Percentiles rank a stretch among this genome's conserved stretches.
Evolutionary conservation across 148 eudicot genomes (phyloP).

Genomic region (Rhododendron molle): DNA sequence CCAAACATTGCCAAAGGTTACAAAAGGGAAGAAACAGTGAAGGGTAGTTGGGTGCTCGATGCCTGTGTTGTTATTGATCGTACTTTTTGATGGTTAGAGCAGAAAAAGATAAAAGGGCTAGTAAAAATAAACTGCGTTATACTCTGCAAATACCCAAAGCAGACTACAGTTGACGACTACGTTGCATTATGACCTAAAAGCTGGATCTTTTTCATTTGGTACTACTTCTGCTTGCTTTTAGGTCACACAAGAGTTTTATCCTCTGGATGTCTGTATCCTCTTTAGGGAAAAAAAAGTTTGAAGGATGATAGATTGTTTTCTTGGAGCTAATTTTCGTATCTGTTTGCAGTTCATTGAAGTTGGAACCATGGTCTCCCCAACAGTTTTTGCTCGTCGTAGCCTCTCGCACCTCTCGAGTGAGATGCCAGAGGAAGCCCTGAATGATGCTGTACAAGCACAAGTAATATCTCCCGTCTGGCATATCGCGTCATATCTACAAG

Average conservation of each 20-base stretch:
- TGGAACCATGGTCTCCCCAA: slow-evolving; percentile 92
- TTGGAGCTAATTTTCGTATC: slow-evolving; percentile 8
- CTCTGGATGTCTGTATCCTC: background rate
- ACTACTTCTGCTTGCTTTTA: background rate
- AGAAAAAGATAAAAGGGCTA: background rate
- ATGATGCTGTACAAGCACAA: slow-evolving; percentile 81
- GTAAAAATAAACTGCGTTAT: background rate
- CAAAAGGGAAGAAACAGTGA: background rate
- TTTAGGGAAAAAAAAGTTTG: background rate
- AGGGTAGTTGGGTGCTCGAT: background rate
- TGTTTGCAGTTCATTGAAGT: slow-evolving; percentile 76
- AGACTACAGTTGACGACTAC: background rate
- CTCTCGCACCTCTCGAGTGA: slow-evolving; percentile 73
- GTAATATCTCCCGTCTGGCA: slow-evolving; percentile 82
- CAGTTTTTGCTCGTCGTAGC: slow-evolving; percentile 90
- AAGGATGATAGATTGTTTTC: background rate
- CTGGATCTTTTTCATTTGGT: background rate
- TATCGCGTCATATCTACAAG: slow-evolving; percentile 78
- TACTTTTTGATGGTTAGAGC: background rate
- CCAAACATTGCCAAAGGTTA: background rate
- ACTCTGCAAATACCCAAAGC: background rate
- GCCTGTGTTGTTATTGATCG: background rate
- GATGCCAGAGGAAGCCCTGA: slow-evolving; percentile 77
- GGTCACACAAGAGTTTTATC: background rate
- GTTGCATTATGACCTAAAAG: background rate